These are phyloP conservation scores for Podospora fimiseda DNA, from an alignment of 495 filamentous ascomycete genomes.

Conservation along the genomic window DNA sequence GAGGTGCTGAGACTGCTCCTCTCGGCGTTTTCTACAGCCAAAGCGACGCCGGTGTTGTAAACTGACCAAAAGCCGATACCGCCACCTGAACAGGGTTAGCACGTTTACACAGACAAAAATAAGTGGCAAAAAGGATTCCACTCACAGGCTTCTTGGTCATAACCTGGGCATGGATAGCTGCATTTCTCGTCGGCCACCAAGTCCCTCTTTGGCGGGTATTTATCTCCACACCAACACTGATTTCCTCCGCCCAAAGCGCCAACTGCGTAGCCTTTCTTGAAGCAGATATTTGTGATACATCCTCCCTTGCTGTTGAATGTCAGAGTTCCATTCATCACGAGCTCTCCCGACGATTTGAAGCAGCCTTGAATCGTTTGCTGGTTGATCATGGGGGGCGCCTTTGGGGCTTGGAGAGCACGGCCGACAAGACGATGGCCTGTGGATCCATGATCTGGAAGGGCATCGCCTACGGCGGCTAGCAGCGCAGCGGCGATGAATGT, in stretches of 20 bases:
- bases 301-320: conserved; percentile 12
- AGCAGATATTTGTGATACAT: conserved; percentile 18
- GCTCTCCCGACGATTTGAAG: conserved; percentile 22
- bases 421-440: neutral
- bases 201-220: conserved; percentile 44
- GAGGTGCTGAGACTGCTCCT: neutral
- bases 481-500: conserved; percentile 14
- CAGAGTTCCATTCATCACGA: neutral
- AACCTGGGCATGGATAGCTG: conserved; percentile 53
- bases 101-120: neutral
- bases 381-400: neutral
- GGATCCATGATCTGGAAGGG: conserved; percentile 8
- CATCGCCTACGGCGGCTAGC: conserved; percentile 9
- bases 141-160: conserved; percentile 51
- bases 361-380: conserved; percentile 22
- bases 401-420: conserved; percentile 9
- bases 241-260: conserved; percentile 16
- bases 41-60: conserved; percentile 41
- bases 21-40: conserved; percentile 18
- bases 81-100: conserved; percentile 47
- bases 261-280: conserved; percentile 1
- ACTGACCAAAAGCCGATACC: conserved; percentile 40
- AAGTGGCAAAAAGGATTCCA: conserved; percentile 7
- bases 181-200: conserved; percentile 48
- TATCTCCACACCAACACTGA: conserved; percentile 57